Conservation (phyloP, 441 rosid genomes). For the Brassica hybrid region DNA sequence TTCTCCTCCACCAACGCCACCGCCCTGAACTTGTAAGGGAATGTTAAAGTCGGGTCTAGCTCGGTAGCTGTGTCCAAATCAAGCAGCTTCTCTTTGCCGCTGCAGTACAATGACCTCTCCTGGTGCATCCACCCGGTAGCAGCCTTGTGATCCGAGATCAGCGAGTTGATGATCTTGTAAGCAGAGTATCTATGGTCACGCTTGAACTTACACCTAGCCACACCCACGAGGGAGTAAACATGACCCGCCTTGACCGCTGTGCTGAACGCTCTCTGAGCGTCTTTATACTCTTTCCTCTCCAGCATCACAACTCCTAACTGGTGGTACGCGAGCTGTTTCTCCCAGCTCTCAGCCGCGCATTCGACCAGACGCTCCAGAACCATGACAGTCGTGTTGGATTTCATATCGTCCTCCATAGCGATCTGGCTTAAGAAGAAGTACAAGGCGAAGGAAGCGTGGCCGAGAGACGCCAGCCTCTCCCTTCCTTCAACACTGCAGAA, state of each 20-base stretch:
- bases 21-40: slow-evolving; percentile 89
- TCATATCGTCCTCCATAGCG: slow-evolving; percentile 83
- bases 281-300: slow-evolving; percentile 86
- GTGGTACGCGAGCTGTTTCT: slow-evolving; percentile 86
- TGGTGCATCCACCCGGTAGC: slow-evolving; percentile 95
- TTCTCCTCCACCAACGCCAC: slow-evolving; percentile 73
- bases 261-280: slow-evolving; percentile 85
- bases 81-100: slow-evolving; percentile 72
- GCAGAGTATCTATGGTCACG: slow-evolving; percentile 95
- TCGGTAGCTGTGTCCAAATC: slow-evolving; percentile 80
- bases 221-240: slow-evolving; percentile 72
- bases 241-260: slow-evolving; percentile 79
- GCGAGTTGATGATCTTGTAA: slow-evolving; percentile 78
- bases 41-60: slow-evolving; percentile 86
- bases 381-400: slow-evolving; percentile 87
- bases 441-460: slow-evolving; percentile 83
- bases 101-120: slow-evolving; percentile 88
- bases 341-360: slow-evolving; percentile 76
- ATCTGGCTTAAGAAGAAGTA: slow-evolving; percentile 88
- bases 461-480: slow-evolving; percentile 66
- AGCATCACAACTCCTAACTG: slow-evolving; percentile 92
- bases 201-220: slow-evolving; percentile 86
- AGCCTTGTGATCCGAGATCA: slow-evolving; percentile 62
- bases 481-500: slow-evolving; percentile 74
- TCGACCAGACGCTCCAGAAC: slow-evolving; percentile 84